Conservation (phyloP, 768 basidiomycete genomes). For the Auriscalpium microsporum region DNA sequence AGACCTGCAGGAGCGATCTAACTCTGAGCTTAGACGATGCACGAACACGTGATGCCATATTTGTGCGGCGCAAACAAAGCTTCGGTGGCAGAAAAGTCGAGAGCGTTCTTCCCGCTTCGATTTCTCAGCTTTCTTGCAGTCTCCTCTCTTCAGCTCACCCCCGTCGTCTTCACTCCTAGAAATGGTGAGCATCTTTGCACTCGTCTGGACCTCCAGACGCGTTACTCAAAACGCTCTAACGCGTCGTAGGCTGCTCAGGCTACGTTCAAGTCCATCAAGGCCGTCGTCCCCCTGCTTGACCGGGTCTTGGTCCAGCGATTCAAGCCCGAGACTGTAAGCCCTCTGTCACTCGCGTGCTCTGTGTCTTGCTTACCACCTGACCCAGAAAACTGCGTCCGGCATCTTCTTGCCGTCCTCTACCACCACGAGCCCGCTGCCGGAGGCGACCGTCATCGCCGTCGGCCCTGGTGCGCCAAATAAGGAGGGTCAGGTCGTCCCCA, state of each 20-base stretch:
- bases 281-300: conserved; percentile 87
- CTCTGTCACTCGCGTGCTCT: not conserved
- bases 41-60: not conserved
- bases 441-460: conserved; percentile 92
- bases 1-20: not conserved
- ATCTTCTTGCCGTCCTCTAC: conserved; percentile 93
- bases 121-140: not conserved
- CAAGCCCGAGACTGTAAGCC: conserved; percentile 87
- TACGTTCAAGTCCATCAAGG: conserved; percentile 92
- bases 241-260: conserved; percentile 64
- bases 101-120: conserved; percentile 1
- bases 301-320: conserved; percentile 95
- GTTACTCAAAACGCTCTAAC: no score
- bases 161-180: not conserved
- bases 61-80: conserved; percentile 1
- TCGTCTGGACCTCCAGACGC: no score
- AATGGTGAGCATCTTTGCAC: not conserved
- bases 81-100: conserved; percentile 1
- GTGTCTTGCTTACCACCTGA: not conserved
- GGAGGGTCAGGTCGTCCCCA: conserved; percentile 68
- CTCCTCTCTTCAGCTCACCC: not conserved
- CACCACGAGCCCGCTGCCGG: conserved; percentile 80
- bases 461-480: conserved; percentile 93
- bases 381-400: conserved; percentile 93
- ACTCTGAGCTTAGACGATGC: not conserved